Evolutionary conservation across 306 rosid genomes (phyloP).

Genomic region (Fagus sylvatica): DNA sequence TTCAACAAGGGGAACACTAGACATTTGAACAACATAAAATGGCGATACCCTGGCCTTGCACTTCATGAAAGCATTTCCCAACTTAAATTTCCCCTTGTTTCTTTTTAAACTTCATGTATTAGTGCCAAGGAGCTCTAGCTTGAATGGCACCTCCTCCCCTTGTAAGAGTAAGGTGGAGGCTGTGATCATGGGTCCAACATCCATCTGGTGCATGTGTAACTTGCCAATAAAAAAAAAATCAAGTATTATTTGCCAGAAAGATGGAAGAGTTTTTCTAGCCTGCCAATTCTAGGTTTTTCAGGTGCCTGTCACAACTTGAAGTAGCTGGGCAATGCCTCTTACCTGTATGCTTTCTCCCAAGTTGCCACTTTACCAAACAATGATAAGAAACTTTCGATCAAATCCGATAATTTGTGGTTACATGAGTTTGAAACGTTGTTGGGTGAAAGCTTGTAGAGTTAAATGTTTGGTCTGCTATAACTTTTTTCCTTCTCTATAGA

Average conservation of each 20-base stretch:
- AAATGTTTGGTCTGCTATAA: background rate
- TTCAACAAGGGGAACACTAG: background rate
- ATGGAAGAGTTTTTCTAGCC: background rate
- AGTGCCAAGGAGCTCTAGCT: too few species aligned
- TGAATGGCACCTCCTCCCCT: too few species aligned
- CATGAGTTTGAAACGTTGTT: background rate
- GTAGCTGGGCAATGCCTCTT: background rate
- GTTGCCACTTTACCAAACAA: background rate
- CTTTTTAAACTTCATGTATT: background rate
- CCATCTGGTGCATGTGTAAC: too few species aligned
- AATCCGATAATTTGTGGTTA: background rate
- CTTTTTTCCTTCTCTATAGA: background rate
- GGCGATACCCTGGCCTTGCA: background rate
- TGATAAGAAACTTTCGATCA: background rate
- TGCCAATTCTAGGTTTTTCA: background rate
- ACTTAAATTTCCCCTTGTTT: background rate
- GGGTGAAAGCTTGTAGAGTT: background rate
- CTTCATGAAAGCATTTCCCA: background rate
- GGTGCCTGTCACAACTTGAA: background rate
- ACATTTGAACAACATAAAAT: background rate
- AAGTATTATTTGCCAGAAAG: background rate
- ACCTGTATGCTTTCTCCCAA: background rate
- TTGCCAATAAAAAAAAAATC: too few species aligned
- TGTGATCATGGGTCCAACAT: too few species aligned
- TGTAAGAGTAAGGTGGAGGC: too few species aligned